Percentiles rank a stretch among this genome's conserved stretches.
These are phyloP conservation scores for Rhododendron griersonianum DNA, from an alignment of 148 eudicot genomes.

Conservation along the genomic window DNA sequence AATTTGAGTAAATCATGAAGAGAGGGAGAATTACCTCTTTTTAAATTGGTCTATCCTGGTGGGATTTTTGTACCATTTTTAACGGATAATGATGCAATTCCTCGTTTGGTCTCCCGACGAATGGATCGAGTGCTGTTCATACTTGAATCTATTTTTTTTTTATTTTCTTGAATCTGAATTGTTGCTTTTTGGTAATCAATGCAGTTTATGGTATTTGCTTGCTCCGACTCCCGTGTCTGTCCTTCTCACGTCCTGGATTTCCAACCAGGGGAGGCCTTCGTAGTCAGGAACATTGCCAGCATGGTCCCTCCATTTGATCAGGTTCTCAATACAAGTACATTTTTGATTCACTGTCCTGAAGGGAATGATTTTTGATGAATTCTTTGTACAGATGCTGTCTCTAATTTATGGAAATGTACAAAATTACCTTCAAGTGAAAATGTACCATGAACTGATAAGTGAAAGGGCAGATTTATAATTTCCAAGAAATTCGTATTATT, in stretches of 20 bases:
- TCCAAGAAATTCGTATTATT: not conserved
- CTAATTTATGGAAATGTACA: not conserved
- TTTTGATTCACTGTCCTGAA: not conserved
- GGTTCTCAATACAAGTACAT: constrained; percentile 26
- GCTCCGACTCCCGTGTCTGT: constrained; percentile 86
- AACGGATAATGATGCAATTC: not conserved
- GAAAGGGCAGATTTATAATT: not conserved
- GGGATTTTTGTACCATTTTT: not conserved
- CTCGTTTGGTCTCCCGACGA: not conserved
- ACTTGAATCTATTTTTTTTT: not conserved
- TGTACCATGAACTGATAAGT: not conserved
- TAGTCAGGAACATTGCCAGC: constrained; percentile 88
- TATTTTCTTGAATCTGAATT: not conserved
- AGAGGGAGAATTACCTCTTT: not conserved
- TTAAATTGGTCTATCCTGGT: not conserved
- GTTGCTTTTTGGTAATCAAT: constrained; percentile 1
- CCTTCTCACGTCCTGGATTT: constrained; percentile 79
- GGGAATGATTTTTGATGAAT: not conserved
- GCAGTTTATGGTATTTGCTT: constrained; percentile 89
- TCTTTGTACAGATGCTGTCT: not conserved
- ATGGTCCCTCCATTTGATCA: constrained; percentile 80
- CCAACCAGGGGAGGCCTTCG: constrained; percentile 89
- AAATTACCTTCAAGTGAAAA: not conserved
- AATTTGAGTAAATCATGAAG: not conserved
- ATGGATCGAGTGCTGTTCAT: not conserved